Evolutionary conservation across 768 basidiomycete genomes (phyloP).

Genomic region (Phaffia tasmanica): DNA sequence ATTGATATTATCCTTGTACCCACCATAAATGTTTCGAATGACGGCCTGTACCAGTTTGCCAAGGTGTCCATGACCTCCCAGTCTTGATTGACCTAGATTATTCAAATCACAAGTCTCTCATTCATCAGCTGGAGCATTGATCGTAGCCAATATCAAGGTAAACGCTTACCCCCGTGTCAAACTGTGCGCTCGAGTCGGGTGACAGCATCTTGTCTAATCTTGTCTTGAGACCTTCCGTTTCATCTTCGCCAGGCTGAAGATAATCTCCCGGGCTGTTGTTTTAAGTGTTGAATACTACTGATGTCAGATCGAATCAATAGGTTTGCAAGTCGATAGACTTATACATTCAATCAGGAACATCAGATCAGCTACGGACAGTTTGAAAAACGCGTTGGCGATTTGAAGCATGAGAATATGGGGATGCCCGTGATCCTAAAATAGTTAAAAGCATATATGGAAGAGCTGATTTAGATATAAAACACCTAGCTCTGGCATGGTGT

Average conservation of each 20-base stretch:
- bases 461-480: slow-evolving; percentile 11
- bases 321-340: background rate
- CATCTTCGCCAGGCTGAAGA: slow-evolving; percentile 89
- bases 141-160: too few species aligned
- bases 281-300: background rate
- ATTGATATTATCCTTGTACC: slow-evolving; percentile 34
- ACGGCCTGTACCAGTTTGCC: slow-evolving; percentile 84
- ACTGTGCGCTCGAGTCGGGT: slow-evolving; percentile 31
- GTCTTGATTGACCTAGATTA: slow-evolving; percentile 33
- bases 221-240: slow-evolving; percentile 76
- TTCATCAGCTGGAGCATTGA: background rate
- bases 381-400: slow-evolving; percentile 98
- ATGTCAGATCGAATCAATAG: background rate
- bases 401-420: slow-evolving; percentile 97
- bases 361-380: slow-evolving; percentile 50
- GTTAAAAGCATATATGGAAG: slow-evolving; percentile 38
- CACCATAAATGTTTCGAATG: slow-evolving; percentile 98
- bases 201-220: slow-evolving; percentile 77
- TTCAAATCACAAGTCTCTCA: background rate
- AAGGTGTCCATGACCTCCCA: slow-evolving; percentile 96
- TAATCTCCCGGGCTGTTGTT: slow-evolving; percentile 89
- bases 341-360: slow-evolving; percentile 33
- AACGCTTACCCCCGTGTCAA: slow-evolving; percentile 3
- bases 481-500: background rate
- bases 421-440: slow-evolving; percentile 92